Evolutionary conservation across 2,329 filamentous ascomycete species (phyloP).

Genomic region (Xylaria sp.): DNA sequence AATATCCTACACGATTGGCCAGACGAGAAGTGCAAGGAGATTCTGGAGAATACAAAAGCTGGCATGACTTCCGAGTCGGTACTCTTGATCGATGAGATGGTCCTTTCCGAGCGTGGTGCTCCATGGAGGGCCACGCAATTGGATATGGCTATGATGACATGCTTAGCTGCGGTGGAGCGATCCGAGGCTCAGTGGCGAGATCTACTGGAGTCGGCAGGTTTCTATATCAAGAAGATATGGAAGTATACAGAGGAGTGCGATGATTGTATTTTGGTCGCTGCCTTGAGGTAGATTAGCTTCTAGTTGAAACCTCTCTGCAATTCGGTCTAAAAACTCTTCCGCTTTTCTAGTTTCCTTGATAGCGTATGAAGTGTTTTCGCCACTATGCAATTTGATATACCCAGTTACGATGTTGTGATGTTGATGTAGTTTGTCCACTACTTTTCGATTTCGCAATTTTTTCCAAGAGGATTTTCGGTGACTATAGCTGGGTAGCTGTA

Average conservation of each 20-base stretch:
- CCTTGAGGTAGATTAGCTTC: too few species aligned
- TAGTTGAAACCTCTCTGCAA: too few species aligned
- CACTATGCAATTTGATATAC: too few species aligned
- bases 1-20: not conserved
- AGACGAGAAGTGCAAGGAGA: not conserved
- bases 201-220: not conserved
- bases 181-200: not conserved
- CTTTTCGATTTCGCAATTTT: too few species aligned
- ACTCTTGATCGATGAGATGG: slow-evolving; percentile 6
- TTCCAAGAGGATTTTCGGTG: too few species aligned
- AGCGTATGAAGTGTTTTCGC: too few species aligned
- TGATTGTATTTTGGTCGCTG: not conserved
- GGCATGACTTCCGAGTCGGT: not conserved
- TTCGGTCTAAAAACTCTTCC: too few species aligned
- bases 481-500: too few species aligned
- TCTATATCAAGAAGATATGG: not conserved
- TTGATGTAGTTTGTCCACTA: too few species aligned
- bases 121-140: not conserved
- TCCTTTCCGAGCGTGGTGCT: not conserved
- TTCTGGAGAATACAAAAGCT: not conserved
- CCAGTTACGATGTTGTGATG: too few species aligned
- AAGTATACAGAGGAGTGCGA: not conserved
- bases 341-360: too few species aligned
- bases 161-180: not conserved
- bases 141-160: not conserved